A percentile compares a stretch with the other conserved stretches of the same genome.
phyloP scores from a whole-genome alignment of 345 rosid species.

The Moringa oleifera region DNA sequence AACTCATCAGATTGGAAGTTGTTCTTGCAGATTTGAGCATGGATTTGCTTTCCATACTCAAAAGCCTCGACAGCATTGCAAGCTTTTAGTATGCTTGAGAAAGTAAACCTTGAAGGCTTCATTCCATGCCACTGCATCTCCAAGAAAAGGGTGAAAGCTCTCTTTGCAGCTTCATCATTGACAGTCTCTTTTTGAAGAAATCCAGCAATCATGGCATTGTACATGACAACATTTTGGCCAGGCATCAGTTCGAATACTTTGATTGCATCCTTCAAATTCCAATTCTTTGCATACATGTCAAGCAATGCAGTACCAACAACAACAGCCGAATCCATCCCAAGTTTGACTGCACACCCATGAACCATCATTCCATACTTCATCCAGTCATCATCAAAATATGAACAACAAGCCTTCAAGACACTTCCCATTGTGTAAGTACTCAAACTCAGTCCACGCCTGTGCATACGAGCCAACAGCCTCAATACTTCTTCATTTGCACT shows the following conservation, averaged over 20 bases:
- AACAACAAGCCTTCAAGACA: conserved; percentile 40
- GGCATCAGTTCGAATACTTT: conserved; percentile 33
- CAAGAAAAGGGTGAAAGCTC: conserved; percentile 36
- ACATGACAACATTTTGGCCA: conserved; percentile 38
- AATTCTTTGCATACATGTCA: conserved; percentile 46
- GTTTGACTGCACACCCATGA: conserved; percentile 33
- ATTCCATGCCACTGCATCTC: conserved; percentile 36
- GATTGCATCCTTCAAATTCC: conserved; percentile 28
- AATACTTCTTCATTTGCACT: conserved; percentile 34
- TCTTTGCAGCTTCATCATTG: conserved; percentile 21
- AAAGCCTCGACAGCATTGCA: conserved; percentile 28
- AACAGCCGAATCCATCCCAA: conserved; percentile 37
- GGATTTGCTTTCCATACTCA: conserved; percentile 45
- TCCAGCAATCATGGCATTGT: conserved; percentile 52
- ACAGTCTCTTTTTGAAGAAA: conserved; percentile 26
- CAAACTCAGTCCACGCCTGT: conserved; percentile 27
- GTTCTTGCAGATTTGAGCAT: conserved; percentile 38
- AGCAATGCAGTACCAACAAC: conserved; percentile 50
- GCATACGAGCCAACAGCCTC: conserved; percentile 36
- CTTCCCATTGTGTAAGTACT: conserved; percentile 39
- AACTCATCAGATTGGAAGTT: conserved; percentile 48
- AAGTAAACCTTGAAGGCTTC: conserved; percentile 40
- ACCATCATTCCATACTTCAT: conserved; percentile 33
- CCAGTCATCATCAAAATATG: conserved; percentile 18
- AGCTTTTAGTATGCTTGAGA: conserved; percentile 46